Evolutionary conservation across 305 asterid species (phyloP).

Genomic region (Ajuga reptans): DNA sequence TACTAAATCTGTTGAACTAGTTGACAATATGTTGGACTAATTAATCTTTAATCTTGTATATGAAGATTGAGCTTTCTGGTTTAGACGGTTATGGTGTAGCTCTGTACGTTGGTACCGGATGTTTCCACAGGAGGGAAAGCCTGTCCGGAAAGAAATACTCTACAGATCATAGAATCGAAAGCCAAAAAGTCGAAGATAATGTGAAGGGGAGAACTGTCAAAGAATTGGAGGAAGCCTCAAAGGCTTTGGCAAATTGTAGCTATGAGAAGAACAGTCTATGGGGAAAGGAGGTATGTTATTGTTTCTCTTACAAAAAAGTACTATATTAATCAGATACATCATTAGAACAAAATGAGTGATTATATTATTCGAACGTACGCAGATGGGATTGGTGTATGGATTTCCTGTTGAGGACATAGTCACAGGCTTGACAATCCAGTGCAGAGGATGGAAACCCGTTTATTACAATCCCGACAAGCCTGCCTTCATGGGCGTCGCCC

Average conservation of each 20-base stretch:
- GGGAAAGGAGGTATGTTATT: slow-evolving; percentile 81
- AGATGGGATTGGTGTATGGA: slow-evolving; percentile 83
- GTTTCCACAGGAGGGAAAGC: slow-evolving; percentile 68
- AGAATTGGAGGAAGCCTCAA: slow-evolving; percentile 51
- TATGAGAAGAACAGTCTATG: slow-evolving; percentile 62
- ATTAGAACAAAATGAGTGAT: not conserved
- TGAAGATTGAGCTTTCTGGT: slow-evolving; percentile 66
- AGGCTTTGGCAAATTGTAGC: slow-evolving; percentile 47
- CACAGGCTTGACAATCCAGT: slow-evolving; percentile 73
- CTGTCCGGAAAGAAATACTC: slow-evolving; percentile 37
- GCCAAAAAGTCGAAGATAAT: slow-evolving; percentile 14
- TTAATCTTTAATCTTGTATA: not conserved
- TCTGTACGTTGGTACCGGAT: slow-evolving; percentile 62
- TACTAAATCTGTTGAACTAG: not conserved
- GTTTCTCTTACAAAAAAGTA: not conserved
- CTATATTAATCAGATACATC: not conserved
- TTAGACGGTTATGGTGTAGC: slow-evolving; percentile 53
- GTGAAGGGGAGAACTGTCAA: slow-evolving; percentile 23
- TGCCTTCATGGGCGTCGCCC: slow-evolving; percentile 60
- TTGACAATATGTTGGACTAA: not conserved
- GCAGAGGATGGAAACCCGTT: slow-evolving; percentile 80
- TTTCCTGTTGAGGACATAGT: slow-evolving; percentile 67
- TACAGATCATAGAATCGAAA: slow-evolving; percentile 19
- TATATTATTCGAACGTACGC: not conserved
- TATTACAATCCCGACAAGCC: slow-evolving; percentile 47